Evolutionary conservation across 2,329 filamentous ascomycete species (phyloP), one percentile per base, ranked within the genome.

Genomic region (Westerdykella aurantiaca): DNA sequence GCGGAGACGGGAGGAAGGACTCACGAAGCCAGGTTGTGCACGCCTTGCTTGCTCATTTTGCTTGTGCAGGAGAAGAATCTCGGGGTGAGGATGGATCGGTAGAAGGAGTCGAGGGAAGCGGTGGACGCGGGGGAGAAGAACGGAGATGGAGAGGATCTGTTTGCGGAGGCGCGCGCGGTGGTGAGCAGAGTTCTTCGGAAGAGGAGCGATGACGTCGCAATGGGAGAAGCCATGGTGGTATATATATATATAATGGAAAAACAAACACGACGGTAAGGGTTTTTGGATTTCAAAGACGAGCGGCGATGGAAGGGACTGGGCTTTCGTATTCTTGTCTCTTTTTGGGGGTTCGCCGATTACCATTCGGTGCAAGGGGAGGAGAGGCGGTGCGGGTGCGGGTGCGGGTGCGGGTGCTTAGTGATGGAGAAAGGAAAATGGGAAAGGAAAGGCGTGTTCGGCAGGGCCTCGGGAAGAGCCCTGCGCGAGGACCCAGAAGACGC

Each of bases 1-100:
- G 25, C 25, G 11, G 25, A 34, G 33, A 43, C 31, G 31, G 43
- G 23, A 42, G 68, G 6, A 6, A 21, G 6, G 6, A 21, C 71
- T 66, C 57, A 74, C 71, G 50, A 62, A 42, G 50, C 42, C 41
- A 77, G 63, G 65, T 76, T 75, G 68, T 77, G 73, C 29, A 77
- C 73, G 50, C 72, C 72, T 53, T 67, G 52, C 42, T 71, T 70
- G 54, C 61, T 60, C 66, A 71, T 72, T 61, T 57, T 65, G 56
- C 52, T 52, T 38, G 70, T 72, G 45, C 61, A 63, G 50, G 68
- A 66, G 67, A 69, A 73, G 63, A 63, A 65, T 46, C 49, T 51
- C 25, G 53, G 61, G 38, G 56, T 64, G 50, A 67, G 48, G 44
- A 64, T 56, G 18, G 58, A 56, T 53, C 57, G 56, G 50, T 64